These are phyloP conservation scores for Verticillium zaregamsianum DNA, from an alignment of 2,329 filamentous ascomycete genomes.

Conservation along the genomic window DNA sequence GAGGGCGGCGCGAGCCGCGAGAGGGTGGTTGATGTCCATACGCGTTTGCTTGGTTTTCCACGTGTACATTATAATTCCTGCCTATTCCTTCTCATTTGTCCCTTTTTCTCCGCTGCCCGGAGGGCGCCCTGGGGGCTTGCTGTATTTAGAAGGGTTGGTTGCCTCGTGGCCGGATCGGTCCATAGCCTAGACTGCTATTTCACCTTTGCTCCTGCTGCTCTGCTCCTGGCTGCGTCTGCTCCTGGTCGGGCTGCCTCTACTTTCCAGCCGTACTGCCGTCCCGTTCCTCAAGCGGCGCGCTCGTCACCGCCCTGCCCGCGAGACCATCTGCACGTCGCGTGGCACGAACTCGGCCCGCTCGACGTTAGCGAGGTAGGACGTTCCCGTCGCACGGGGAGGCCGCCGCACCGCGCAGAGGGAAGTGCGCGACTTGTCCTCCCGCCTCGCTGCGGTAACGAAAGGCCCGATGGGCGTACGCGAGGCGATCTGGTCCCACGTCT, in stretches of 20 bases:
- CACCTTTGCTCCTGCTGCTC: no score
- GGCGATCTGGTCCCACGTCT: background rate
- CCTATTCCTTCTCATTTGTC: background rate
- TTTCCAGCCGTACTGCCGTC: no score
- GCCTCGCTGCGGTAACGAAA: background rate
- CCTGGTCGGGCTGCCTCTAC: no score
- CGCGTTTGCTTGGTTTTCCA: background rate
- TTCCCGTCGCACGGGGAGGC: background rate
- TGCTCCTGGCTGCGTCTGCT: no score
- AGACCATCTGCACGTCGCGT: background rate
- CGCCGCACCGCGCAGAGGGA: background rate
- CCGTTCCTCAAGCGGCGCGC: no score
- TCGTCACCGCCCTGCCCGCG: background rate
- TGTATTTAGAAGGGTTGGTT: background rate
- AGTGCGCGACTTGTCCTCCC: background rate
- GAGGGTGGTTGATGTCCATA: background rate
- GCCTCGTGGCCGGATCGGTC: no score
- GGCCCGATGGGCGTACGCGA: background rate
- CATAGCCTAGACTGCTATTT: no score
- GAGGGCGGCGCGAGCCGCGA: background rate
- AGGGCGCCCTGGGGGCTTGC: background rate
- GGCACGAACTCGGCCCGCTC: background rate
- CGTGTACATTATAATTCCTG: background rate
- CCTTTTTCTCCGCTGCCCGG: background rate
- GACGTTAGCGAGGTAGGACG: background rate